Base-by-base conservation (phyloP, 2,329 filamentous ascomycete genomes). In the Aureobasidium sp. region DNA sequence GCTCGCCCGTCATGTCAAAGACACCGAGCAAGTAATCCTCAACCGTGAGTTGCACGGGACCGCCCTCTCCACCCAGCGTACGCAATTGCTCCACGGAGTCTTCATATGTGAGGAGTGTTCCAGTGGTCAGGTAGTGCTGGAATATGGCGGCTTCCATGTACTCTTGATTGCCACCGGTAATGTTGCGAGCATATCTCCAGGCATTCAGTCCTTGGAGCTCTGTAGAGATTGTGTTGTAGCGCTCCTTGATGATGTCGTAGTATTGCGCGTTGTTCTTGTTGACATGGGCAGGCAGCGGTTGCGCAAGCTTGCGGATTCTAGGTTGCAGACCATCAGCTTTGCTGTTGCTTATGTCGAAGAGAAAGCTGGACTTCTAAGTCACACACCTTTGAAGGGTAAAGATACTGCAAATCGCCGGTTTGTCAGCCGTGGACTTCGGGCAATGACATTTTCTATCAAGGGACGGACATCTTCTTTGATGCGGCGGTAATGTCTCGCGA, bases 111-210 rank as follows among this genome's bases (percentile, higher is more conserved):
- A 97, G 87, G 52, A 97, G 80, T 0, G 78, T 82, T 71, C 96
- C 90, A 1, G 84, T 85, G 51, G 85, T 82, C 37, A 99, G 84
- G 76, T 99, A 99, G 75, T 96, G 87, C 64, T 88, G 82, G 73
- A 99, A 97, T 0, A 89, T 88, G 31, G 95, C 79, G 0, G 93
- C 92, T 77, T 99, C 94, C 74, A 97, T 89, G 70, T 91, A 94
- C 76, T 99, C 94, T 75, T 99, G 94, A 57, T 96, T 85, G 53
- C 91, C 93, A 49, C 79, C 77, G 25, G 88, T 89, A 66, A 97
- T 87, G 59, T 91, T 85, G 61, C 84, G 80, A 56, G 85, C 82
- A 76, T 97, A 99, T 62, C 94, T 88, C 76, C 90, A 85, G 9
- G 88, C 84, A 74, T 96, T 94, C 68, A 93, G 81, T 42, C 86